phyloP scores from a whole-genome alignment of 1,284 basidiomycete genomes.

The Malassezia brasiliensis region DNA sequence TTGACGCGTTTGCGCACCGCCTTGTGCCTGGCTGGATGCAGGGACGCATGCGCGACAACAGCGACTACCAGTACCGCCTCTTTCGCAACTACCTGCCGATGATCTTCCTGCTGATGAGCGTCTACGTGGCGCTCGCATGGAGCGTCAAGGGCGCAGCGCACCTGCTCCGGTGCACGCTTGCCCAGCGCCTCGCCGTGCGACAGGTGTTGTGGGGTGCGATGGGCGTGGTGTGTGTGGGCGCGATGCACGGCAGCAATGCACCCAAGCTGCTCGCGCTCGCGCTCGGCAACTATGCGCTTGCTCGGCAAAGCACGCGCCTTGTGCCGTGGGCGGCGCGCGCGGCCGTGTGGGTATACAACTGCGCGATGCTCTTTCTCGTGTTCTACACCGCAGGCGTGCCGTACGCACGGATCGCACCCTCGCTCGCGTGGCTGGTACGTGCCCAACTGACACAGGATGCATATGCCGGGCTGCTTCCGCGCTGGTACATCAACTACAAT shows the following conservation, averaged over 20 bases:
- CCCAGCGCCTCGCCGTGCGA: background rate
- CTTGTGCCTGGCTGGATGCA: constrained; percentile 57
- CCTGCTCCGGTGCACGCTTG: background rate
- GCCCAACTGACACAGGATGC: constrained; percentile 51
- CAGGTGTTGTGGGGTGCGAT: constrained; percentile 52
- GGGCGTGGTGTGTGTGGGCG: constrained; percentile 62
- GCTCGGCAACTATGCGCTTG: constrained; percentile 61
- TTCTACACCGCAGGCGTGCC: constrained; percentile 68
- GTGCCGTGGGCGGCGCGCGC: background rate
- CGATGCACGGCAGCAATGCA: constrained; percentile 74
- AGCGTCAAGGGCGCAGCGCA: constrained; percentile 22
- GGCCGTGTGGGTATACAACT: constrained; percentile 63
- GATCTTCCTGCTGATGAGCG: constrained; percentile 32
- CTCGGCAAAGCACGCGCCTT: background rate
- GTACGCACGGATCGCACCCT: constrained; percentile 57
- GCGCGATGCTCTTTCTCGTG: constrained; percentile 53
- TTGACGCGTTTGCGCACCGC: constrained; percentile 55
- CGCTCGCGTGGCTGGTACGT: constrained; percentile 54
- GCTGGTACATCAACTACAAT: constrained; percentile 92
- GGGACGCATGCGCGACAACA: constrained; percentile 48
- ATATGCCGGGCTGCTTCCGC: constrained; percentile 62
- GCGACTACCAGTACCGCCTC: constrained; percentile 50
- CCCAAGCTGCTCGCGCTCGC: constrained; percentile 71
- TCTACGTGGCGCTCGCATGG: constrained; percentile 38
- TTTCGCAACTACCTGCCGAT: constrained; percentile 47